Evolutionary conservation across 2,329 filamentous ascomycete genomes (phyloP), one percentile per base, ranked within the genome.

Genomic region (Colletotrichum orbiculare): DNA sequence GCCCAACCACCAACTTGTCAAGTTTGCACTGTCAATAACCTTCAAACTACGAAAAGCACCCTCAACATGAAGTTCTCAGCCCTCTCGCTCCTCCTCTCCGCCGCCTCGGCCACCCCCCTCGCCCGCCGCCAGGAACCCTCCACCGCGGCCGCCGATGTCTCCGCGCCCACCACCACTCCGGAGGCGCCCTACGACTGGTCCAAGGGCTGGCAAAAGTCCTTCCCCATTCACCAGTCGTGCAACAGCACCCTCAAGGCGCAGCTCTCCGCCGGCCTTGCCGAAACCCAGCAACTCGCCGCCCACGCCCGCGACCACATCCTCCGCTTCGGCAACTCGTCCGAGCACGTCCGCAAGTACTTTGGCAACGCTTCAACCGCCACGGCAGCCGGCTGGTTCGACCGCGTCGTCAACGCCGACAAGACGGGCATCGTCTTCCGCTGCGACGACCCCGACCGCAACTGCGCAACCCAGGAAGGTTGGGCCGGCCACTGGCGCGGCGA

Each of bases 401-500:
- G 85, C 63, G 79, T 92, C 38, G 79, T 86, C 69, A 81, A 81
- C 47, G 87, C 82, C 1, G 83, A 91, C 74, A 86, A 86, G 71
- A 77, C 78, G 0, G 81, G 79, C 34, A 80, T 89, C 49, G 72
- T 87, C 15, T 91, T 91, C 80, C 85, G 89, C 17, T 91, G 90
- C 69, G 90, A 92, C 66, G 86, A 92, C 68, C 83, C 86, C 0
- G 90, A 92, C 69, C 77, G 81, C 17, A 91, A 91, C 77, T 92
- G 89, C 70, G 76, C 68, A 6, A 82, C 73, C 10, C 83, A 81
- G 71, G 79, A 83, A 34, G 72, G 79, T 55, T 91, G 85, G 84
- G 89, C 81, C 49, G 89, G 89, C 39, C 89, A 92, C 79, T 90
- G 85, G 85, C 86, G 90, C 59, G 89, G 89, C 47, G 71, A 75